Evolutionary conservation across 768 basidiomycete species (phyloP).

Genomic region (Leccinum subtestaceum): DNA sequence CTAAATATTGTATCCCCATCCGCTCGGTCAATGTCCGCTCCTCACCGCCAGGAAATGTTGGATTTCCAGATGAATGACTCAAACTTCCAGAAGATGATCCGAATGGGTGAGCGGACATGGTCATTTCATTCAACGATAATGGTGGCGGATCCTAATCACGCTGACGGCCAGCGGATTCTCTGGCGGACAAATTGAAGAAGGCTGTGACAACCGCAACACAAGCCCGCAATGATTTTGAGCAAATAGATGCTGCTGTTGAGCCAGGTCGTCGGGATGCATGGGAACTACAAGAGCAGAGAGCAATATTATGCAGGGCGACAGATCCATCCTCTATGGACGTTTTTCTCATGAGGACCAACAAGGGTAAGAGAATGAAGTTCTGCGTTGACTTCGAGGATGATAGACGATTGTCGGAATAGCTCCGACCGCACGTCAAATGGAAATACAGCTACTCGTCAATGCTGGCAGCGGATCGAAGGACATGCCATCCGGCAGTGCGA

Average conservation of each 20-base stretch:
- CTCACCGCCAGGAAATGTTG: not conserved
- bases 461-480: not conserved
- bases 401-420: not conserved
- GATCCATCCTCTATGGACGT: not conserved
- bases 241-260: not conserved
- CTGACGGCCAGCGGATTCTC: not conserved
- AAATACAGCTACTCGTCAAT: not conserved
- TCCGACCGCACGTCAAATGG: not conserved
- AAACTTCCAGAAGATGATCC: conserved; percentile 6
- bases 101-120: not conserved
- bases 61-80: conserved; percentile 11
- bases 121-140: not conserved
- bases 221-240: not conserved
- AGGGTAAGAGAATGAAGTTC: not conserved
- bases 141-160: not conserved
- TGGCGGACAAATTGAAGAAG: not conserved
- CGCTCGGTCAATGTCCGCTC: not conserved
- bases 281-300: not conserved
- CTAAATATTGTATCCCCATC: not conserved
- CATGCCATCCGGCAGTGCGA: not conserved
- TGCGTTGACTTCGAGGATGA: not conserved
- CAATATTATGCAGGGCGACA: not conserved
- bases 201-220: not conserved
- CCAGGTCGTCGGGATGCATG: not conserved
- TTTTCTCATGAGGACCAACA: not conserved